Evolutionary conservation across 305 asterid species (phyloP).

Genomic region (Fraxinus albicans): DNA sequence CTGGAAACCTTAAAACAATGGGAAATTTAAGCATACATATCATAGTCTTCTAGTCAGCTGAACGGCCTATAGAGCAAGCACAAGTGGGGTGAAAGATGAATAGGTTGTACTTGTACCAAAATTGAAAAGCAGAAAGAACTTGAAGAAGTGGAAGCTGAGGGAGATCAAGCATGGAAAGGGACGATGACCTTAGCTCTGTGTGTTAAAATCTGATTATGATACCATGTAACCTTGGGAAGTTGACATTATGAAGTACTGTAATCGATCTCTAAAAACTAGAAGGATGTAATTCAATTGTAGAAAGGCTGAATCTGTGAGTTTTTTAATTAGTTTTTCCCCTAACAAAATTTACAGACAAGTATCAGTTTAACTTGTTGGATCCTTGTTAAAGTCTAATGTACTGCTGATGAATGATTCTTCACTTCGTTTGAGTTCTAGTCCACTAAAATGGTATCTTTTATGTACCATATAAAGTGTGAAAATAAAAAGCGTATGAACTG

Average conservation of each 20-base stretch:
- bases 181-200: neutral
- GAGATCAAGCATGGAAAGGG: neutral
- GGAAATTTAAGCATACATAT: neutral
- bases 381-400: neutral
- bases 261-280: neutral
- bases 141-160: neutral
- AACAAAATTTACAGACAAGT: neutral
- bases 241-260: neutral
- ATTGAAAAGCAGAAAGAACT: neutral
- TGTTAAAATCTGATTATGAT: neutral
- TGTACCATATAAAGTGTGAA: neutral
- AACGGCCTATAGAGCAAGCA: neutral
- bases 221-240: neutral
- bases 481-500: neutral
- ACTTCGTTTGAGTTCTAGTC: neutral
- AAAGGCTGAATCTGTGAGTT: neutral
- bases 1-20: neutral
- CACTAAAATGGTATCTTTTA: neutral
- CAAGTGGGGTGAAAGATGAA: neutral
- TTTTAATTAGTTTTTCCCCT: neutral
- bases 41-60: neutral
- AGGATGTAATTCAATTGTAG: neutral
- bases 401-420: neutral
- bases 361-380: neutral
- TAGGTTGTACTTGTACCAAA: neutral